These are phyloP conservation scores for Isabelozyma heimii DNA, from an alignment of 805 yeast genomes.

Conservation along the genomic window DNA sequence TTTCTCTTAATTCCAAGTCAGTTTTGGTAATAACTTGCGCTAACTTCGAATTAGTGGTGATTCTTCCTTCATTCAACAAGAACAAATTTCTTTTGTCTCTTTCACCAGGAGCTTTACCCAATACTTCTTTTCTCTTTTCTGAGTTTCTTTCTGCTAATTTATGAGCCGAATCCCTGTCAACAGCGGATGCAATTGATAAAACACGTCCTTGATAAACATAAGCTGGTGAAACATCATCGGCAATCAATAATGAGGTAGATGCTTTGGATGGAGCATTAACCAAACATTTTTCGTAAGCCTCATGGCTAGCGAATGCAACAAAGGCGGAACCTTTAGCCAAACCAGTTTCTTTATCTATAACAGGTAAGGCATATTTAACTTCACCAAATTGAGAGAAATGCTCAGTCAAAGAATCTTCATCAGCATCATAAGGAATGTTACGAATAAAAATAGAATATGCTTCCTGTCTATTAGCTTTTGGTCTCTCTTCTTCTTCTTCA, in stretches of 20 bases:
- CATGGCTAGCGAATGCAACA: constrained; percentile 72
- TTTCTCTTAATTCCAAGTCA: constrained; percentile 85
- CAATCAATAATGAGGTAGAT: constrained; percentile 65
- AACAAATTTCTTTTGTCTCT: constrained; percentile 83
- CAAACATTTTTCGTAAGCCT: constrained; percentile 66
- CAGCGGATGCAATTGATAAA: constrained; percentile 77
- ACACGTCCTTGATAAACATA: constrained; percentile 94
- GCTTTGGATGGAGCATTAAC: constrained; percentile 72
- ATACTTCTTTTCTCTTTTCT: constrained; percentile 63
- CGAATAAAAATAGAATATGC: constrained; percentile 78
- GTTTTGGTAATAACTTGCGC: constrained; percentile 65
- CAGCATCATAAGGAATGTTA: constrained; percentile 93
- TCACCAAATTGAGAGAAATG: constrained; percentile 85
- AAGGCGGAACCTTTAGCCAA: constrained; percentile 93
- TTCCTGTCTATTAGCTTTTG: constrained; percentile 60
- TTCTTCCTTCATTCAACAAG: constrained; percentile 90
- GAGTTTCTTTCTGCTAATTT: constrained; percentile 72
- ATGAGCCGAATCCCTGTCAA: constrained; percentile 80
- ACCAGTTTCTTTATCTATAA: constrained; percentile 79
- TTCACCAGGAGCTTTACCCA: constrained; percentile 79
- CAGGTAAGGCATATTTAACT: constrained; percentile 91
- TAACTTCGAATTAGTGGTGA: constrained; percentile 74
- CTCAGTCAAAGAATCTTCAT: constrained; percentile 68
- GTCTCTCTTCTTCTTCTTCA: constrained; percentile 25
- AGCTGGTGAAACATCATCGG: constrained; percentile 87